Conservation (phyloP, 768 basidiomycete species). For the Leccinum variicolor region DNA sequence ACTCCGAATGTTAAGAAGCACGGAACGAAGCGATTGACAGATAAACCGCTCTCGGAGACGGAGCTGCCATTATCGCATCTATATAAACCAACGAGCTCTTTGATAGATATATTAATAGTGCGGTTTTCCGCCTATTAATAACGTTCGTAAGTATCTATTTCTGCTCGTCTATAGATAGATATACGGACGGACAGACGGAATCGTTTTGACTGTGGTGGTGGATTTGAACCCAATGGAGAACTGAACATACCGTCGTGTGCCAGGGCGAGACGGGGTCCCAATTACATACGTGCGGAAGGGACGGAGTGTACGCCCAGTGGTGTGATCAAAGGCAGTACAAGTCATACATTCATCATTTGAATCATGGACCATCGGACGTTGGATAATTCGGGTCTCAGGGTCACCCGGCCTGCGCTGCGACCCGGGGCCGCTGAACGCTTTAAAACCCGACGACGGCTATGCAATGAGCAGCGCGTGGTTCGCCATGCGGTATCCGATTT, state of each 20-base stretch:
- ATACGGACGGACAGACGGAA: not conserved
- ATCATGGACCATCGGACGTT: not conserved
- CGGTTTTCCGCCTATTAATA: not conserved
- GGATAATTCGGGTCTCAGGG: not conserved
- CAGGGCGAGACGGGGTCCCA: not conserved
- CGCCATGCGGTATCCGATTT: not conserved
- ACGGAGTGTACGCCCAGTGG: not conserved
- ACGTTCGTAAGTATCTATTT: not conserved
- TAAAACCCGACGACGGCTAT: not conserved
- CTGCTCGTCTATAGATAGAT: slow-evolving; percentile 1
- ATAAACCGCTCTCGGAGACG: not conserved
- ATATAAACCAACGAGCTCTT: not conserved
- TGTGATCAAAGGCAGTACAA: not conserved
- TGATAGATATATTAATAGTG: not conserved
- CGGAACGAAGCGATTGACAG: not conserved
- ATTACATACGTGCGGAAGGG: not conserved
- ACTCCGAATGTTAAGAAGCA: not conserved
- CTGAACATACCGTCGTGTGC: not conserved
- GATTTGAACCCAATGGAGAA: not conserved
- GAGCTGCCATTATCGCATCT: not conserved
- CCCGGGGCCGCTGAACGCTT: not conserved
- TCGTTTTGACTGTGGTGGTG: not conserved
- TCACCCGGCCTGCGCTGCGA: not conserved
- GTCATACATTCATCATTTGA: not conserved
- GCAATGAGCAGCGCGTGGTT: not conserved